phyloP scores from a whole-genome alignment of 768 basidiomycete genomes.

The Cystofilobasidium bisporidii region DNA sequence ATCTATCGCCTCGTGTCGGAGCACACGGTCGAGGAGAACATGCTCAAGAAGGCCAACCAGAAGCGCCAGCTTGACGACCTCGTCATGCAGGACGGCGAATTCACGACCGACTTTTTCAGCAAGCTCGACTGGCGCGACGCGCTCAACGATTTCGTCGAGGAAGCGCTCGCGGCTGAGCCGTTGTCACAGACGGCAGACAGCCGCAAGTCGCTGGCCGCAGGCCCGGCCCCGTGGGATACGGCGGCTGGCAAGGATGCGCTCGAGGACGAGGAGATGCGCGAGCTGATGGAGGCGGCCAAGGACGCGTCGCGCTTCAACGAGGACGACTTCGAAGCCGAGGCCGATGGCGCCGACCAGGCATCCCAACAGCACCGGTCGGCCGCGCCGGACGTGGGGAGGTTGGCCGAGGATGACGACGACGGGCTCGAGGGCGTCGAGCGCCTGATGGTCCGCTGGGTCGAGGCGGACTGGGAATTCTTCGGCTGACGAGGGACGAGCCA shows the following conservation, averaged over 20 bases:
- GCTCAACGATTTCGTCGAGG: slow-evolving; percentile 50
- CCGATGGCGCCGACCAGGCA: slow-evolving; percentile 36
- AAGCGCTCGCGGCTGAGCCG: slow-evolving; percentile 30
- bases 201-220: too few species aligned
- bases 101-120: slow-evolving; percentile 46
- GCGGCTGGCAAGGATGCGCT: not conserved
- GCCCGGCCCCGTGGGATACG: not conserved
- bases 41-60: slow-evolving; percentile 95
- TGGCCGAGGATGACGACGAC: slow-evolving; percentile 39
- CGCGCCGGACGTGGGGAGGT: slow-evolving; percentile 34
- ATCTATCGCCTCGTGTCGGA: slow-evolving; percentile 88
- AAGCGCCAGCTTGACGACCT: slow-evolving; percentile 82
- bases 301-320: slow-evolving; percentile 73
- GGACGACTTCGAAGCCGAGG: slow-evolving; percentile 34
- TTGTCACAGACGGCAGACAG: not conserved
- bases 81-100: slow-evolving; percentile 87
- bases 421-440: slow-evolving; percentile 21
- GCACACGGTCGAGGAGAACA: slow-evolving; percentile 88
- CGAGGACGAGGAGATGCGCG: slow-evolving; percentile 17
- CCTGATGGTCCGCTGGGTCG: slow-evolving; percentile 2
- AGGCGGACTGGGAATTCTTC: slow-evolving; percentile 2
- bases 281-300: slow-evolving; percentile 46
- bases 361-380: slow-evolving; percentile 43
- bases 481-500: not conserved
- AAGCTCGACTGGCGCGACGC: slow-evolving; percentile 71